Conservation (phyloP, 2,329 filamentous ascomycete genomes). For the Trichoderma gracile region DNA sequence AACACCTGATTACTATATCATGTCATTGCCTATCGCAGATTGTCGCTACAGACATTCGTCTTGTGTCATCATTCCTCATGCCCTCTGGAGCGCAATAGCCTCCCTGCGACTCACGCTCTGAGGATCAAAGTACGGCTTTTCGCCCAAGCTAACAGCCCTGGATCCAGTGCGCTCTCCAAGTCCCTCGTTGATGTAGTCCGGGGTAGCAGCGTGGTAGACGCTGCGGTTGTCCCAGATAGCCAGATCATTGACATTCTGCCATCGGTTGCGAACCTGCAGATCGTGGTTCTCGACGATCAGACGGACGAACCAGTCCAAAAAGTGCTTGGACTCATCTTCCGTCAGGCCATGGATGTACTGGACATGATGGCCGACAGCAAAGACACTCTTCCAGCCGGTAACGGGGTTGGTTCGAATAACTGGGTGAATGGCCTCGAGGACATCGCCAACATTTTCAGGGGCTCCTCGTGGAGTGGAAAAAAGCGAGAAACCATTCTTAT, state of each 20-base stretch:
- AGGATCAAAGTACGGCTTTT: constrained; percentile 46
- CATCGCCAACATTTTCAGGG: constrained; percentile 57
- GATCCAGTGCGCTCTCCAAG: constrained; percentile 46
- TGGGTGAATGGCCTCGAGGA: constrained; percentile 53
- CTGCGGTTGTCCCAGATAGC: constrained; percentile 68
- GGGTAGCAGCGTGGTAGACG: constrained; percentile 57
- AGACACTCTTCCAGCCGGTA: constrained; percentile 59
- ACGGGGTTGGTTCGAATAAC: constrained; percentile 62
- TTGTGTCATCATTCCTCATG: background rate
- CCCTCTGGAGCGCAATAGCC: constrained; percentile 33
- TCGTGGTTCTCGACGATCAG: constrained; percentile 58
- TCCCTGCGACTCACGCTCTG: constrained; percentile 43
- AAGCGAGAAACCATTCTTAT: constrained; percentile 48
- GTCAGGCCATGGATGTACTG: constrained; percentile 57
- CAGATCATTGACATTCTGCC: constrained; percentile 51
- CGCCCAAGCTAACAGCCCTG: constrained; percentile 45
- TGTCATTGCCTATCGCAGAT: too few species aligned
- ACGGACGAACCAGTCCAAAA: constrained; percentile 52
- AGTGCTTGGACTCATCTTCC: constrained; percentile 53
- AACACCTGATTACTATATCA: background rate
- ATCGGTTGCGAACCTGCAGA: constrained; percentile 56
- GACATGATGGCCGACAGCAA: constrained; percentile 53
- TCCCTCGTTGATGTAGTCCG: constrained; percentile 53
- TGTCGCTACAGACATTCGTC: background rate
- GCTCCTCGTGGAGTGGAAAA: constrained; percentile 51